Conservation (phyloP, 805 yeast species). For the Kockiozyma suomiensis region DNA sequence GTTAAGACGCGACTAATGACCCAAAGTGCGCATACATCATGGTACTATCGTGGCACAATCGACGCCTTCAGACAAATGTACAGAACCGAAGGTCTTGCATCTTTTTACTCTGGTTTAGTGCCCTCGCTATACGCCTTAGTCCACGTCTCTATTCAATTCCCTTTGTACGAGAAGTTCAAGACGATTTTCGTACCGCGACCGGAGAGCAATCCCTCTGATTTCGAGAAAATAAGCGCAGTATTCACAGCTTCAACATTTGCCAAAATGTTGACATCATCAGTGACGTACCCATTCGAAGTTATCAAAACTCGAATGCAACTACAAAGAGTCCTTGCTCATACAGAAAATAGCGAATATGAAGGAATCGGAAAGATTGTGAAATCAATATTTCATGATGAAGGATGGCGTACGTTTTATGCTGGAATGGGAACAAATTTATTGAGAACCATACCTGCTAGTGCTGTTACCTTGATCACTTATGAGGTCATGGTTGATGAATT, state of each 20-base stretch:
- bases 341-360: constrained; percentile 36
- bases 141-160: constrained; percentile 96
- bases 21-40: constrained; percentile 41
- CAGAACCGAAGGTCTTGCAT: constrained; percentile 71
- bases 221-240: constrained; percentile 46
- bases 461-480: constrained; percentile 87
- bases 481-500: constrained; percentile 49
- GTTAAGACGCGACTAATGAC: constrained; percentile 89
- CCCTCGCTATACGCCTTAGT: constrained; percentile 88
- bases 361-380: constrained; percentile 44
- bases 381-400: constrained; percentile 64
- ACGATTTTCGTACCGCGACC: constrained; percentile 46
- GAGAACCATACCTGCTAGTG: constrained; percentile 92
- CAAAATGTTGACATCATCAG: constrained; percentile 82
- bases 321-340: constrained; percentile 29
- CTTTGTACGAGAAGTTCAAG: constrained; percentile 84
- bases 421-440: constrained; percentile 84
- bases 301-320: constrained; percentile 88
- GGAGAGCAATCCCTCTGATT: constrained; percentile 33
- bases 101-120: constrained; percentile 84
- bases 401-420: constrained; percentile 78
- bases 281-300: constrained; percentile 93
- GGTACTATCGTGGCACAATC: constrained; percentile 69
- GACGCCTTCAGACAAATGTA: constrained; percentile 85
- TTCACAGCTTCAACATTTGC: constrained; percentile 74